Percentiles rank a stretch among this genome's conserved stretches.
These are phyloP conservation scores for Podila horticola DNA, from an alignment of 192 early-diverging fungal species.

Conservation along the genomic window DNA sequence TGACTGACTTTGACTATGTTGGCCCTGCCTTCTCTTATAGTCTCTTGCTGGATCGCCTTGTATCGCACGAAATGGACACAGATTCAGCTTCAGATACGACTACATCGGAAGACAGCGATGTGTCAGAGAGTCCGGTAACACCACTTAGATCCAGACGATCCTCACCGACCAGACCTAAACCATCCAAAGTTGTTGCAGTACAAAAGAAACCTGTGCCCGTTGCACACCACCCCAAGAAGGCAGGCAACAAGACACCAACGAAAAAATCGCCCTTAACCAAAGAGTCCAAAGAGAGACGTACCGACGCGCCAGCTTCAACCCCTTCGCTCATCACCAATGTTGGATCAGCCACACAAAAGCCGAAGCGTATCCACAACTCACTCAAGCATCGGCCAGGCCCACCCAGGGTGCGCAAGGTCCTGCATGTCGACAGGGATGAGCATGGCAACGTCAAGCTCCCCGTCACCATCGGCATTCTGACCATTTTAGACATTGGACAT, in stretches of 20 bases:
- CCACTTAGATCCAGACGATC: conserved; percentile 1
- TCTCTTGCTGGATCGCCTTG: conserved; percentile 32
- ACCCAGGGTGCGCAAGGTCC: conserved; percentile 25
- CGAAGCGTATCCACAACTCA: conserved; percentile 39
- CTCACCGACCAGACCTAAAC: background rate
- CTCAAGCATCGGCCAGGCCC: conserved; percentile 23
- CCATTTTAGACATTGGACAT: conserved; percentile 76
- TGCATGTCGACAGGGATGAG: conserved; percentile 61
- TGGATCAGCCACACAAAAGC: conserved; percentile 36
- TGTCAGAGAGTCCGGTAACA: conserved; percentile 17
- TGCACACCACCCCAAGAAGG: conserved; percentile 16
- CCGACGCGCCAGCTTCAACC: conserved; percentile 7
- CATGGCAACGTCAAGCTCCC: conserved; percentile 81
- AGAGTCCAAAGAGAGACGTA: conserved; percentile 11
- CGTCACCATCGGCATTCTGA: conserved; percentile 82
- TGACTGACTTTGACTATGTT: background rate
- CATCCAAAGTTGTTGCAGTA: background rate
- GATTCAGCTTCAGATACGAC: conserved; percentile 20
- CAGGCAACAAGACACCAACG: background rate
- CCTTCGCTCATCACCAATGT: conserved; percentile 48
- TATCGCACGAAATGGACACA: conserved; percentile 1
- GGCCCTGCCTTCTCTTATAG: conserved; percentile 7
- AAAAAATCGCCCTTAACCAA: background rate
- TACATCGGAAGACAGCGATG: conserved; percentile 27
- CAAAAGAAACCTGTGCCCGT: background rate